A percentile compares a stretch with the other conserved stretches of the same genome.
phyloP scores from a whole-genome alignment of 257 asterid genomes.

The Penstemon barbatus region DNA sequence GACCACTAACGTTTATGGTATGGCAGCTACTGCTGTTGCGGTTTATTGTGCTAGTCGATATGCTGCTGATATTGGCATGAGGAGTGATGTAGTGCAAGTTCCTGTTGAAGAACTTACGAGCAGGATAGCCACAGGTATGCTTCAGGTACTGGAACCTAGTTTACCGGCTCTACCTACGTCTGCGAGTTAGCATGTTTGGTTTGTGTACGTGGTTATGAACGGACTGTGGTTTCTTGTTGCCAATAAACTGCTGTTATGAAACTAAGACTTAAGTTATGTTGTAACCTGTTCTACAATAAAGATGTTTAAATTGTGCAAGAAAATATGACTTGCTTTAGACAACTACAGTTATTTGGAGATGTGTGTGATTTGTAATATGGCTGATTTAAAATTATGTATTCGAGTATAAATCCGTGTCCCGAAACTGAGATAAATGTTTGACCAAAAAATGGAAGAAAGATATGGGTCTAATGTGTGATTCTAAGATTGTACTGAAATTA shows the following conservation, averaged over 20 bases:
- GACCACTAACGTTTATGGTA: slow-evolving; percentile 67
- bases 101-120: slow-evolving; percentile 70
- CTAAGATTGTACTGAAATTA: too few species aligned
- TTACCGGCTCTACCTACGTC: slow-evolving; percentile 38
- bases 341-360: too few species aligned
- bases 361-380: too few species aligned
- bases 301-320: slow-evolving; percentile 22
- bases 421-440: too few species aligned
- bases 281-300: slow-evolving; percentile 11
- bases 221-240: slow-evolving; percentile 17
- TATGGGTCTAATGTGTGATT: too few species aligned
- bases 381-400: too few species aligned
- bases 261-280: neutral
- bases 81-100: slow-evolving; percentile 73
- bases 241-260: neutral
- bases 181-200: slow-evolving; percentile 25
- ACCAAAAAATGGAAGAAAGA: too few species aligned
- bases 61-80: slow-evolving; percentile 88
- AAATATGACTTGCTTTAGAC: neutral
- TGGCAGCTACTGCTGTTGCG: slow-evolving; percentile 73
- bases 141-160: slow-evolving; percentile 56
- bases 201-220: slow-evolving; percentile 3
- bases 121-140: slow-evolving; percentile 53
- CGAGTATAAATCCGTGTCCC: too few species aligned
- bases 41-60: slow-evolving; percentile 84